Base-by-base conservation (phyloP, 140 eudicot species). In the Erigeron philadelphicus region DNA sequence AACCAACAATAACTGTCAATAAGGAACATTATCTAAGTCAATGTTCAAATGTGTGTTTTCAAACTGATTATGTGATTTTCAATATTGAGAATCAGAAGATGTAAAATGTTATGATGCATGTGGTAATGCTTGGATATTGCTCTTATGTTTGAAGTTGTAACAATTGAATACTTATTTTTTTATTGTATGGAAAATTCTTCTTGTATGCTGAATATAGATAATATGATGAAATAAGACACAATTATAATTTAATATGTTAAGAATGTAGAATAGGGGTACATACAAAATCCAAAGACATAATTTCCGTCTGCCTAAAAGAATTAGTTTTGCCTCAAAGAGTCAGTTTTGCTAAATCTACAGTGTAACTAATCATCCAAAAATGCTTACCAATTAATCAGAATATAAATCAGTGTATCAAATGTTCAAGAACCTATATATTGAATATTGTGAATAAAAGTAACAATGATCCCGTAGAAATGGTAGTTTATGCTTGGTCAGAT, bases 1-100 rank as follows among this genome's bases (percentile, higher is more conserved):
- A 72, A 66, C 31, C 13, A 64, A 54, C 55, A 49, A 23, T 13
- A 8, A 71, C 38, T 56, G 48, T 50, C 23, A 15, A 73, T 2
- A 64, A 74, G 50, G 42, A 74, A 49, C 56, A 54, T 42, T 47
- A 54, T 43, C 23, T 47, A 50, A 52, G 12, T 58, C 59, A 46
- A 1, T 4, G 11, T 5, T 12, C 25, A 48, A 40, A n/a, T 46
- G 60, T 8, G 25, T n/a, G 2, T 48, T 23, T 67, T 23, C 2
- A 38, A 19, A 46, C 21, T 54, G 18, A 17, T 40, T 40, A 25
- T 55, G 74, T 42, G 44, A 69, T 16, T 6, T 55, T 55, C 2
- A 15, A 54, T 18, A 41, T 40, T 4, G n/a, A 38, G 17, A 41
- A 40, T 55, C 18, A 21, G 54, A 55, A 55, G 62, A 21, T 13